phyloP scores from a whole-genome alignment of 2,329 filamentous ascomycete genomes.

The Pestalotiopsis sp. region DNA sequence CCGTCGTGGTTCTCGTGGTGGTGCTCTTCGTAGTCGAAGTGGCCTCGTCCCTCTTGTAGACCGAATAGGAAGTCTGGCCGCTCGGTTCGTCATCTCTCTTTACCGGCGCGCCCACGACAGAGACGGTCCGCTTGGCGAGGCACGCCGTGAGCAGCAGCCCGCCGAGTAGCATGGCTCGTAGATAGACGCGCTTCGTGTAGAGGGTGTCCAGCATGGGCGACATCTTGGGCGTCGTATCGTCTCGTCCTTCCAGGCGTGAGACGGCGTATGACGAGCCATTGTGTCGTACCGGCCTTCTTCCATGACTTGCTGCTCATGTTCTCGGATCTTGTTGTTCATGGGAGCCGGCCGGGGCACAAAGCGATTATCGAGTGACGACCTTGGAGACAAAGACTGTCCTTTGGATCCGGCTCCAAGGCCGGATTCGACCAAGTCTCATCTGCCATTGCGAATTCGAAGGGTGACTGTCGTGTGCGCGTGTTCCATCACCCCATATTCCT shows the following conservation, averaged over 20 bases:
- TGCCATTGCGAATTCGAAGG: neutral
- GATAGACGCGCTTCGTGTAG: conserved; percentile 18
- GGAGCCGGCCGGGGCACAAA: neutral
- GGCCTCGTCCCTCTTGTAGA: conserved; percentile 4
- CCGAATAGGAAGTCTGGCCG: conserved; percentile 7
- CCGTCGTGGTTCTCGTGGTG: conserved; percentile 26
- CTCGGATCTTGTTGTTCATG: neutral
- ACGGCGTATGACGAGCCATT: neutral
- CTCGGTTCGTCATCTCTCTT: neutral
- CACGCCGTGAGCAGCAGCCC: conserved; percentile 18
- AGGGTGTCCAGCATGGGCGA: conserved; percentile 19
- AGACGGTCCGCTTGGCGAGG: conserved; percentile 15
- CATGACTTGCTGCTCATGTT: neutral
- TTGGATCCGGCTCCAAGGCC: neutral
- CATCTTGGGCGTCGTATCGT: neutral
- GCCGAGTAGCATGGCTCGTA: conserved; percentile 20
- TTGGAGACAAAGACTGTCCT: neutral
- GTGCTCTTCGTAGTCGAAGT: neutral
- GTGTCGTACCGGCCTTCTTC: neutral
- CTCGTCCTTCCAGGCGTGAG: neutral
- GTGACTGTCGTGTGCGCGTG: neutral
- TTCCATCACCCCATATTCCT: neutral
- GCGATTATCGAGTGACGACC: neutral
- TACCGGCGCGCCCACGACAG: conserved; percentile 6
- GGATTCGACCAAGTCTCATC: neutral